Evolutionary conservation across 1,284 basidiomycete species (phyloP).

Genomic region (Phlebopus sp.): DNA sequence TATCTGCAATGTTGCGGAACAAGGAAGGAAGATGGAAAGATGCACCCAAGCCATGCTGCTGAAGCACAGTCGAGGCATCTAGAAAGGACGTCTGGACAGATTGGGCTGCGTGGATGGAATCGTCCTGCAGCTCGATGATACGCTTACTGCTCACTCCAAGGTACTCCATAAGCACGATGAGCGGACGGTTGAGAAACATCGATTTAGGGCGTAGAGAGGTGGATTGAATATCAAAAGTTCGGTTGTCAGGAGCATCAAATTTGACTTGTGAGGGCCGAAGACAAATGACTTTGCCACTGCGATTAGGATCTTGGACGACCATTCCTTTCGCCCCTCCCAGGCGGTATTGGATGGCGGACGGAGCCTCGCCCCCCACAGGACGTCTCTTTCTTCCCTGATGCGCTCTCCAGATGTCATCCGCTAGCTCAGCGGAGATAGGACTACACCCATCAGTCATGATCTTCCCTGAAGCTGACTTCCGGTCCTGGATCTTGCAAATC

Average conservation of each 20-base stretch:
- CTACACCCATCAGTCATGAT: constrained; percentile 50
- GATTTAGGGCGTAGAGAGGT: constrained; percentile 39
- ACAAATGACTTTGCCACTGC: constrained; percentile 34
- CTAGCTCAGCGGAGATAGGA: constrained; percentile 38
- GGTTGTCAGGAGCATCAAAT: constrained; percentile 39
- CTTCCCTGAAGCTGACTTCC: constrained; percentile 18
- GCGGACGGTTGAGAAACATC: constrained; percentile 42
- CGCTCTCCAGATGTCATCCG: constrained; percentile 32
- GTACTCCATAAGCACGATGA: constrained; percentile 46
- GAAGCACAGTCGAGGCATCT: constrained; percentile 33
- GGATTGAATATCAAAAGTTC: constrained; percentile 46
- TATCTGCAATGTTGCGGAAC: constrained; percentile 32
- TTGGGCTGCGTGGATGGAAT: constrained; percentile 36
- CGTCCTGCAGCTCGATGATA: constrained; percentile 40
- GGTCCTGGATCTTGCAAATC: constrained; percentile 31
- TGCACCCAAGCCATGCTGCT: constrained; percentile 42
- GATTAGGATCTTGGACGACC: constrained; percentile 41
- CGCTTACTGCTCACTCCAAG: constrained; percentile 32
- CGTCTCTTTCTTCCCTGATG: constrained; percentile 23
- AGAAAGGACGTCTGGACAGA: constrained; percentile 25
- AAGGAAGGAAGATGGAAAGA: constrained; percentile 42
- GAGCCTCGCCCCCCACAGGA: constrained; percentile 17
- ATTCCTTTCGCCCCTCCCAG: constrained; percentile 46
- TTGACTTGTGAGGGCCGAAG: constrained; percentile 49
- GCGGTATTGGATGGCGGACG: constrained; percentile 41